Base-by-base conservation (phyloP, 2,329 filamentous ascomycete genomes). In the Colletotrichum zoysiae region DNA sequence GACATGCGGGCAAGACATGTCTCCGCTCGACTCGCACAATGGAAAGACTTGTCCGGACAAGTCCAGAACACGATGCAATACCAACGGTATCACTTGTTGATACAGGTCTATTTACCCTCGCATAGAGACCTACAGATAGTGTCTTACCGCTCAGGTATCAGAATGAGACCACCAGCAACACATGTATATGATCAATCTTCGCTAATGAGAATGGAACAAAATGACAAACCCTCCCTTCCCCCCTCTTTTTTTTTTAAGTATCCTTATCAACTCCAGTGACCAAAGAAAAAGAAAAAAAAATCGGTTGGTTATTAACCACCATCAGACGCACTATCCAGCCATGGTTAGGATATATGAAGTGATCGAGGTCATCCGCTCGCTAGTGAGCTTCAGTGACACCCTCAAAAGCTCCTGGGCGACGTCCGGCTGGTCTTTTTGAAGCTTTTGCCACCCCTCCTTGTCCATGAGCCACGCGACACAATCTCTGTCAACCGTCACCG, bases 301-400 rank as follows among this genome's bases (percentile, higher is more conserved):
- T 8, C 11, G 6, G 11, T 20, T 16, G 46, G 46, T 20, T 58
- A 6, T 26, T 33, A 23, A 23, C n/a, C 38, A 11, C n/a, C 5
- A 40, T n/a, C n/a, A 56, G 35, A 48, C 9, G 14, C 62, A 74
- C 74, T 76, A 87, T 48, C 84, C 85, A 55, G 85, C 86, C 78
- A 85, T 85, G 12, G 85, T 86, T 76, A 87, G 73, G 38, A 86
- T 86, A 67, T 87, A 86, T 58, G 84, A 85, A 8, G 90, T 92
- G 76, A 92, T 91, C 7, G 89, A 87, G 73, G 83, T 86, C 94
- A 98, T 97, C 76, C 96, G 88, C 87, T 99, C 96, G 68, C 92
- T 97, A 53, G 95, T 98, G 80, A 99, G 82, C 85, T 97, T 98
- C 79, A 99, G 81, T n/a, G 93, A 93, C 62, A 98, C 91, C 77